phyloP scores from a whole-genome alignment of 345 rosid species.

The Melastoma malabathricum region DNA sequence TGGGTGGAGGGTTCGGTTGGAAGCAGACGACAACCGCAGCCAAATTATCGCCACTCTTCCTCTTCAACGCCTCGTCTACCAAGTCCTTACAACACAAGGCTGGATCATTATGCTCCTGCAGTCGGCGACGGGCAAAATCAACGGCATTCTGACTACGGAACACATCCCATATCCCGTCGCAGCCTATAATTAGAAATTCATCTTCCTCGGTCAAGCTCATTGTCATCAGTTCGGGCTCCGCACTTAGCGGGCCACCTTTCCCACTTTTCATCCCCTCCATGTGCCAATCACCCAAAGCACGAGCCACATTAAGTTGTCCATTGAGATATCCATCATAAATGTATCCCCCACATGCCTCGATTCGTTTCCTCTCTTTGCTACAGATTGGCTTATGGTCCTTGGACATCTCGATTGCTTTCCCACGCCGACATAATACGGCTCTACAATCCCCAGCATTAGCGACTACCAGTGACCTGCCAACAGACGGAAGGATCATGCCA shows the following conservation, averaged over 20 bases:
- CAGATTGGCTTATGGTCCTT: slow-evolving; percentile 79
- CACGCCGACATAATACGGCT: slow-evolving; percentile 68
- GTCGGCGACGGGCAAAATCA: slow-evolving; percentile 75
- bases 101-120: slow-evolving; percentile 80
- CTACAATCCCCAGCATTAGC: slow-evolving; percentile 93
- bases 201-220: slow-evolving; percentile 46
- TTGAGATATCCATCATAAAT: slow-evolving; percentile 64
- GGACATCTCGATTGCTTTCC: slow-evolving; percentile 78
- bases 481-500: not conserved
- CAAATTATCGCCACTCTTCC: slow-evolving; percentile 76
- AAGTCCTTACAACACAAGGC: slow-evolving; percentile 57
- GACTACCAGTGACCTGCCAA: slow-evolving; percentile 53
- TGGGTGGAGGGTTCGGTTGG: slow-evolving; percentile 56
- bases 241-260: slow-evolving; percentile 65
- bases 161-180: slow-evolving; percentile 93
- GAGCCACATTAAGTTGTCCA: slow-evolving; percentile 70
- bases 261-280: slow-evolving; percentile 69
- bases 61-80: slow-evolving; percentile 72
- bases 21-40: slow-evolving; percentile 68
- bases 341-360: slow-evolving; percentile 65
- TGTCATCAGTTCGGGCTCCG: slow-evolving; percentile 70
- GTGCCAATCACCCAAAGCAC: slow-evolving; percentile 92
- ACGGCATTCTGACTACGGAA: slow-evolving; percentile 79
- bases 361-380: slow-evolving; percentile 44
- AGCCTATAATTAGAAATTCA: slow-evolving; percentile 74